These are phyloP conservation scores for Paxillus involutus DNA, from an alignment of 768 basidiomycete genomes.

Conservation along the genomic window DNA sequence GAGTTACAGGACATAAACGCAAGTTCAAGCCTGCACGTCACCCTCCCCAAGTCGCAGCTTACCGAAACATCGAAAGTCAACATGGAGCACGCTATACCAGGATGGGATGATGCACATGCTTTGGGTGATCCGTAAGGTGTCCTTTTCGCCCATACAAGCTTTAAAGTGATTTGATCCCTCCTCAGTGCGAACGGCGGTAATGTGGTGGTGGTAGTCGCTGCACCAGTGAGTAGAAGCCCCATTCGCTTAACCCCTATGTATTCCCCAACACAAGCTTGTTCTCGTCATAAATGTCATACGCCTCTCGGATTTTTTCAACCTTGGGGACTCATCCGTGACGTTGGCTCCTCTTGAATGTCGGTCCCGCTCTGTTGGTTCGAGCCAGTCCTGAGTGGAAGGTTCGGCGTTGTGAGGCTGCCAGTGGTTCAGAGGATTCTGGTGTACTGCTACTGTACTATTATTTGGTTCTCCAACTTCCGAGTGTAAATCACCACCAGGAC, in stretches of 20 bases:
- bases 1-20: no score
- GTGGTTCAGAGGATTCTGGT: no score
- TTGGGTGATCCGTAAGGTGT: constrained; percentile 17
- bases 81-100: constrained; percentile 25
- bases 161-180: neutral
- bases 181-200: constrained; percentile 16
- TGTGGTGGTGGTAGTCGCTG: constrained; percentile 13
- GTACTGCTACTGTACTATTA: no score
- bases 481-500: no score
- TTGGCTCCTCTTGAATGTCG: no score
- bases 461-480: no score
- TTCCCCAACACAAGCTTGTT: neutral
- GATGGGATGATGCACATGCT: constrained; percentile 29
- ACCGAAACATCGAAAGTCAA: no score
- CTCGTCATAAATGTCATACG: constrained; percentile 10
- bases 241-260: no score
- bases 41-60: no score
- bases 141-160: neutral
- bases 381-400: neutral
- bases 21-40: no score
- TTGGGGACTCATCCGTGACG: constrained; percentile 2
- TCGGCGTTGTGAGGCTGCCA: neutral
- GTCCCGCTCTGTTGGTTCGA: neutral
- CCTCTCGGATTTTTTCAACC: constrained; percentile 31
- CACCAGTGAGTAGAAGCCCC: constrained; percentile 15